These are phyloP conservation scores for Scytalidium sp. DNA, from an alignment of 2,329 filamentous ascomycete genomes.

Conservation along the genomic window DNA sequence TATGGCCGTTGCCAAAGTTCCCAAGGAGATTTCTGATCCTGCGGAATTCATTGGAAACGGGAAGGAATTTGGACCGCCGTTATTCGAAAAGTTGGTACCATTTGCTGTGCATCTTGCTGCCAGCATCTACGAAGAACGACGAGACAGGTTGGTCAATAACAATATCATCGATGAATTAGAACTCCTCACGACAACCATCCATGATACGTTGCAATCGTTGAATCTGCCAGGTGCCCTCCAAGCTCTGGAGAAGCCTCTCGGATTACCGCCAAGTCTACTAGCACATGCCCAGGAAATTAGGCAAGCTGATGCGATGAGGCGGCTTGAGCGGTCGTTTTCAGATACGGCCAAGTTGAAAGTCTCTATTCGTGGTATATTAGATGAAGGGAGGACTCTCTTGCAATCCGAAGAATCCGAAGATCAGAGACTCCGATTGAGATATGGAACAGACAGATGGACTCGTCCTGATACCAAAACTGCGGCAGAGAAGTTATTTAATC, in stretches of 20 bases:
- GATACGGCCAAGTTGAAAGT: constrained; percentile 89
- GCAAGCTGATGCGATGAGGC: constrained; percentile 80
- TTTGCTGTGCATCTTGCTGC: constrained; percentile 94
- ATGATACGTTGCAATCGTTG: constrained; percentile 75
- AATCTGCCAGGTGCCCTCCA: constrained; percentile 91
- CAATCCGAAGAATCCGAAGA: constrained; percentile 83
- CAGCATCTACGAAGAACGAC: constrained; percentile 89
- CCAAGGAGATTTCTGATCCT: constrained; percentile 78
- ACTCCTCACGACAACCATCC: constrained; percentile 72
- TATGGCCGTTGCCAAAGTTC: constrained; percentile 79
- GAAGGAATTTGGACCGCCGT: constrained; percentile 74
- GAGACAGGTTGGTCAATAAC: constrained; percentile 87
- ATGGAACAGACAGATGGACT: constrained; percentile 84
- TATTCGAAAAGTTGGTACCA: constrained; percentile 90
- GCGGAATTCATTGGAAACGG: constrained; percentile 77
- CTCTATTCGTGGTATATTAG: constrained; percentile 73
- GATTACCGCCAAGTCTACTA: constrained; percentile 77
- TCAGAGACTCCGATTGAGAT: constrained; percentile 68
- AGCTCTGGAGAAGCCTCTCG: constrained; percentile 90
- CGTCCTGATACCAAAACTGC: constrained; percentile 69
- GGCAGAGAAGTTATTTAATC: constrained; percentile 37
- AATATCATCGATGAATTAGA: constrained; percentile 85
- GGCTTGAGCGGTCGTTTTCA: constrained; percentile 74
- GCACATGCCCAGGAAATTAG: constrained; percentile 93
- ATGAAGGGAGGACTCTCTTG: constrained; percentile 78